These are phyloP conservation scores for Austroboletus niveus DNA, from an alignment of 1,284 basidiomycete genomes.

Conservation along the genomic window DNA sequence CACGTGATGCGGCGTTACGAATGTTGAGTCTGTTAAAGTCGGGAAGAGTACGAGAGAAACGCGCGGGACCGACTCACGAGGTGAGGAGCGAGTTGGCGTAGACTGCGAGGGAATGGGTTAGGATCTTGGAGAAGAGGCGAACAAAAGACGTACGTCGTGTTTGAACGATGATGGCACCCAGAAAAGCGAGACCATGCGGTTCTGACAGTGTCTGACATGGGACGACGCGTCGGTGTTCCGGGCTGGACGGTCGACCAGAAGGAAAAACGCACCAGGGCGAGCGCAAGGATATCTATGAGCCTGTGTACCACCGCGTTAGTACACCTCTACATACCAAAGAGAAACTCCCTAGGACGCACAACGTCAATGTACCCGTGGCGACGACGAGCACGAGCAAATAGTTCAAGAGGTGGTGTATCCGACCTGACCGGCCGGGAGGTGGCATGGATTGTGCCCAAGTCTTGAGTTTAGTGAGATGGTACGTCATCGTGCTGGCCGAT, in stretches of 20 bases:
- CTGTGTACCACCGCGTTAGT: constrained; percentile 10
- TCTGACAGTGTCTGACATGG: constrained; percentile 15
- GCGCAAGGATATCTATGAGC: constrained; percentile 27
- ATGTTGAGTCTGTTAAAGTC: not conserved
- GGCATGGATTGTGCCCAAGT: constrained; percentile 1
- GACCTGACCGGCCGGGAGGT: not conserved
- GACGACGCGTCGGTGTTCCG: not conserved
- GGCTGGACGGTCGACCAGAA: not conserved
- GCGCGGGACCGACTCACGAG: constrained; percentile 18
- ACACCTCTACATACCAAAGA: not conserved
- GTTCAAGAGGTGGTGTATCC: constrained; percentile 24
- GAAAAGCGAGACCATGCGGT: constrained; percentile 19
- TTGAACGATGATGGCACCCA: constrained; percentile 26
- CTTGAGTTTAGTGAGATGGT: constrained; percentile 19
- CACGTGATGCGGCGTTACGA: not conserved
- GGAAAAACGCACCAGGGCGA: constrained; percentile 24
- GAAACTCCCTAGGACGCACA: constrained; percentile 11
- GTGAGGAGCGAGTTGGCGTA: constrained; percentile 31
- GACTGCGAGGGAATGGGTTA: constrained; percentile 1
- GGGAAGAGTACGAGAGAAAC: not conserved
- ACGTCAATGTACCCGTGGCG: constrained; percentile 27
- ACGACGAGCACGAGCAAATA: constrained; percentile 26
- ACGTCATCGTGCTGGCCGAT: constrained; percentile 22
- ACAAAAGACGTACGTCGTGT: constrained; percentile 24
- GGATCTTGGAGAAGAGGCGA: not conserved